These are phyloP conservation scores for Thelonectria discophora DNA, from an alignment of 2,329 filamentous ascomycete species.

Conservation along the genomic window DNA sequence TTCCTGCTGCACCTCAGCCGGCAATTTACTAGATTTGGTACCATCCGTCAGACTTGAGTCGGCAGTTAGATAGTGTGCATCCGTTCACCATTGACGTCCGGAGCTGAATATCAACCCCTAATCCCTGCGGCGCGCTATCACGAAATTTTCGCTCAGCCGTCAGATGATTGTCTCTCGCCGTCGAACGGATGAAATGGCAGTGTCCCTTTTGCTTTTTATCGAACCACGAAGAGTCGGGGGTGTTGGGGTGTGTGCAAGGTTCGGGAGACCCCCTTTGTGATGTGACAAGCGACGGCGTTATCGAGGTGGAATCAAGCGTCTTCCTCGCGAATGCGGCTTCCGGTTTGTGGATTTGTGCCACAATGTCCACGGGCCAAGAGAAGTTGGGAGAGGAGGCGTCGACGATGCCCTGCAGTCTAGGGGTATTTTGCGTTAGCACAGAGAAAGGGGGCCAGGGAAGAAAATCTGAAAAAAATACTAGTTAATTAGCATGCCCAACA, in stretches of 20 bases:
- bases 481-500: slow-evolving; percentile 4
- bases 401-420: background rate
- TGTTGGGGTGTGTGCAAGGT: slow-evolving; percentile 15
- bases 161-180: background rate
- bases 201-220: slow-evolving; percentile 20
- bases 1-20: slow-evolving; percentile 15
- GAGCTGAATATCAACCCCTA: slow-evolving; percentile 8
- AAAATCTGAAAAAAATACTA: background rate
- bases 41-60: slow-evolving; percentile 6
- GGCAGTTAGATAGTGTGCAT: slow-evolving; percentile 20
- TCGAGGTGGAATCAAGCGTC: slow-evolving; percentile 24
- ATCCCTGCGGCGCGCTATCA: slow-evolving; percentile 17
- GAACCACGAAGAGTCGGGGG: slow-evolving; percentile 7
- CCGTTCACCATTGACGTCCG: background rate
- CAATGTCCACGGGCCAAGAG: slow-evolving; percentile 1
- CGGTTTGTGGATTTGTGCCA: slow-evolving; percentile 2
- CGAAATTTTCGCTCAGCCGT: slow-evolving; percentile 7
- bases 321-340: slow-evolving; percentile 19
- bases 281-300: slow-evolving; percentile 24
- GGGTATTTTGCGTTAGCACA: slow-evolving; percentile 9
- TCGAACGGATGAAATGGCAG: background rate
- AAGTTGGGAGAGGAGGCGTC: slow-evolving; percentile 5
- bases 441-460: background rate
- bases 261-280: slow-evolving; percentile 1
- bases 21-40: slow-evolving; percentile 20